phyloP scores from a whole-genome alignment of 2,329 filamentous ascomycete genomes.

The Sporothrix inflata region DNA sequence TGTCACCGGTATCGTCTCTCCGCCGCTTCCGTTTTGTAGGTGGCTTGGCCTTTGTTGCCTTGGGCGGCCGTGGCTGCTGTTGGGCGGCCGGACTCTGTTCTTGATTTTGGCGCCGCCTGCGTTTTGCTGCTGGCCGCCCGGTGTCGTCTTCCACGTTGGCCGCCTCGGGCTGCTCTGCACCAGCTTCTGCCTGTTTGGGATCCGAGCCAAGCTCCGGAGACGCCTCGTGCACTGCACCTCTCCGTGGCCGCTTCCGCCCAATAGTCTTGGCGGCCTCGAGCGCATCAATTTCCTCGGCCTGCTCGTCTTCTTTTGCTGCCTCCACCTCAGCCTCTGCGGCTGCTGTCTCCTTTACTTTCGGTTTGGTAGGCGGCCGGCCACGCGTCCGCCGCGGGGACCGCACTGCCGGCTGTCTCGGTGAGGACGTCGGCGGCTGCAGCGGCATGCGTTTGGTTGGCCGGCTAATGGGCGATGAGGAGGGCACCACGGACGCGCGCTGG shows the following conservation, averaged over 20 bases:
- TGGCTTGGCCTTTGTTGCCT: constrained; percentile 39
- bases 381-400: neutral
- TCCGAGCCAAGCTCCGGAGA: constrained; percentile 50
- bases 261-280: constrained; percentile 49
- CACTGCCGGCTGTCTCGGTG: constrained; percentile 8
- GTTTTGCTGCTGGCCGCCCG: constrained; percentile 44
- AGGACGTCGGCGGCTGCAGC: constrained; percentile 15
- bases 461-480: constrained; percentile 26
- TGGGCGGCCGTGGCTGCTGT: constrained; percentile 43
- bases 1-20: constrained; percentile 36
- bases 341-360: neutral
- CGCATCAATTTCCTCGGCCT: constrained; percentile 51
- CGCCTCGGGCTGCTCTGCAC: constrained; percentile 38
- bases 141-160: constrained; percentile 28
- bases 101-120: constrained; percentile 42
- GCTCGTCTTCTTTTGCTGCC: constrained; percentile 37
- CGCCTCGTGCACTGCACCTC: constrained; percentile 41
- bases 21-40: constrained; percentile 34
- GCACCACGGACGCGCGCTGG: constrained; percentile 24
- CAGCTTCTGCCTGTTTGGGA: constrained; percentile 38
- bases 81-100: constrained; percentile 49
- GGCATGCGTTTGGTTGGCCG: constrained; percentile 18
- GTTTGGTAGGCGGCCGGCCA: neutral
- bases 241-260: constrained; percentile 50
- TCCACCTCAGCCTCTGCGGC: constrained; percentile 36